Evolutionary conservation across 257 asterid genomes (phyloP).

Genomic region (Gardenia jasminoides): DNA sequence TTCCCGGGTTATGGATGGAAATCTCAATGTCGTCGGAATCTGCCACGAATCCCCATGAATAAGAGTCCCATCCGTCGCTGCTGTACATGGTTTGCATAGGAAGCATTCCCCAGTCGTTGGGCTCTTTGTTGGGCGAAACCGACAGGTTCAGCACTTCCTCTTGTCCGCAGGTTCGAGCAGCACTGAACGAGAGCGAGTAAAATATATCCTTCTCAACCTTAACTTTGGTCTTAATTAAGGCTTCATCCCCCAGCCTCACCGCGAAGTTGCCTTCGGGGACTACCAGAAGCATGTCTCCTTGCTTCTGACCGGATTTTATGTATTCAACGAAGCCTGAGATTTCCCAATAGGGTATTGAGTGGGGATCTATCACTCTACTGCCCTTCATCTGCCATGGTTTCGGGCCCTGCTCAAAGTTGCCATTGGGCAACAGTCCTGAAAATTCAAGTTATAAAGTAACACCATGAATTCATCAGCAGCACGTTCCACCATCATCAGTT

Average conservation of each 20-base stretch:
- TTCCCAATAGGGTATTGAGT: constrained; percentile 69
- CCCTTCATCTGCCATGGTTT: constrained; percentile 65
- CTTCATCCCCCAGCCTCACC: constrained; percentile 78
- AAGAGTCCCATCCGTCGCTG: constrained; percentile 76
- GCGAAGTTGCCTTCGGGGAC: constrained; percentile 85
- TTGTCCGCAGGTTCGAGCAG: constrained; percentile 80
- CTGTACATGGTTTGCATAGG: constrained; percentile 82
- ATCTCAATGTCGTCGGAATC: constrained; percentile 41
- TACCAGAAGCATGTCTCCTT: constrained; percentile 76
- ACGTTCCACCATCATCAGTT: no score
- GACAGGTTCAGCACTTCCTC: constrained; percentile 61
- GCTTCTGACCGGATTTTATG: constrained; percentile 74
- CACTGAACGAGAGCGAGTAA: constrained; percentile 60
- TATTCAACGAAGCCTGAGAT: constrained; percentile 69
- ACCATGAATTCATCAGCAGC: no score
- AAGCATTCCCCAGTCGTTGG: constrained; percentile 55
- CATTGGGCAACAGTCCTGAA: constrained; percentile 74
- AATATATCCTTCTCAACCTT: constrained; percentile 40
- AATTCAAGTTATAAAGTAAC: neutral
- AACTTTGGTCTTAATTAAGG: constrained; percentile 56
- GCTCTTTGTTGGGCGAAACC: constrained; percentile 37
- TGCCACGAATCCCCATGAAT: constrained; percentile 71
- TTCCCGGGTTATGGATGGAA: constrained; percentile 57
- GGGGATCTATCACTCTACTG: constrained; percentile 47
- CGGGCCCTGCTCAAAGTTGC: constrained; percentile 74